Conservation (phyloP, 2,329 filamentous ascomycete genomes). For the Didymella segeticola region DNA sequence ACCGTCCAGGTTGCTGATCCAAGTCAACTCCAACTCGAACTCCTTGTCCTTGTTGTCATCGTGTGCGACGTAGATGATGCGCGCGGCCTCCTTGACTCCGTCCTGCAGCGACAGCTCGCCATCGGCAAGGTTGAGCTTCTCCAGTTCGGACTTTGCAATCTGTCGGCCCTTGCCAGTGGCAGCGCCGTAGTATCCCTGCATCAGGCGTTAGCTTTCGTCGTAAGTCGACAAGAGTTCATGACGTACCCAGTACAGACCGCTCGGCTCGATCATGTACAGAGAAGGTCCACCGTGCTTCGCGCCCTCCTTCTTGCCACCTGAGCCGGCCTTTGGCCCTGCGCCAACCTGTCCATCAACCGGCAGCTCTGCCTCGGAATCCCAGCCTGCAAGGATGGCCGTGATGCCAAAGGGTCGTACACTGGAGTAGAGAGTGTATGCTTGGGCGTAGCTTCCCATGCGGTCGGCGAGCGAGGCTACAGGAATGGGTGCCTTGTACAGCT, state of each 20-base stretch:
- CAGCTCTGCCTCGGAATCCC: conserved; percentile 85
- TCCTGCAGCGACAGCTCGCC: conserved; percentile 80
- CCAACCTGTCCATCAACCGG: conserved; percentile 92
- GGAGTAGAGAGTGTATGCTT: conserved; percentile 97
- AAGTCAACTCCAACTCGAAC: conserved; percentile 99
- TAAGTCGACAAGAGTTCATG: neutral
- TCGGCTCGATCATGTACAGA: conserved; percentile 99
- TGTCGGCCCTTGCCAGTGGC: conserved; percentile 97
- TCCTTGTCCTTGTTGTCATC: conserved; percentile 99
- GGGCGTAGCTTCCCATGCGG: conserved; percentile 93
- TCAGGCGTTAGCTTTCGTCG: conserved; percentile 6
- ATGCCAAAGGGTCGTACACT: conserved; percentile 97
- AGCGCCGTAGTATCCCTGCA: conserved; percentile 90
- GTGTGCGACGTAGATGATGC: conserved; percentile 96
- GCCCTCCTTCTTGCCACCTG: conserved; percentile 79
- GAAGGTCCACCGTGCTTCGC: conserved; percentile 86
- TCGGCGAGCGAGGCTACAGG: conserved; percentile 85
- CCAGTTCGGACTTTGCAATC: conserved; percentile 95
- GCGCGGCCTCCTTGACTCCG: conserved; percentile 92
- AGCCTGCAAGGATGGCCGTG: conserved; percentile 90
- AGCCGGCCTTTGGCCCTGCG: conserved; percentile 75
- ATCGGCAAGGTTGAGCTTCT: conserved; percentile 89
- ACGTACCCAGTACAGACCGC: conserved; percentile 87
- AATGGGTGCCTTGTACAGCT: conserved; percentile 93
- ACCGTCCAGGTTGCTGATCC: conserved; percentile 85